These are phyloP conservation scores for Corchorus capsularis DNA, from an alignment of 345 rosid genomes.

Conservation along the genomic window DNA sequence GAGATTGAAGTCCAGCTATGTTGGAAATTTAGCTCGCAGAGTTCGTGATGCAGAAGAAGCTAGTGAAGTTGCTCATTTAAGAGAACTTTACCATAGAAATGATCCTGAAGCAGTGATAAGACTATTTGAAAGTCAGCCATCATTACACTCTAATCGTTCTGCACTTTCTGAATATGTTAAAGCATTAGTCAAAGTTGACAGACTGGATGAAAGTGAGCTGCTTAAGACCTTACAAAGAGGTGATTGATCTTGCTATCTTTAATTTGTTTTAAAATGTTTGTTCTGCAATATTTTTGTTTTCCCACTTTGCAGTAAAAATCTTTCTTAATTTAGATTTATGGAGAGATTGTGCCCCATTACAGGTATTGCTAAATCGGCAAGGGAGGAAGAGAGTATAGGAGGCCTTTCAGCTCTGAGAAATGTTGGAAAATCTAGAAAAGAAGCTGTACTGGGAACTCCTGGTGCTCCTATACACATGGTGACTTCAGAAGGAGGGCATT, in stretches of 20 bases:
- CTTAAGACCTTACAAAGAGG: conserved; percentile 86
- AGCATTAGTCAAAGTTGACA: conserved; percentile 87
- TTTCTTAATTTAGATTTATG: neutral
- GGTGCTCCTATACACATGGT: conserved; percentile 87
- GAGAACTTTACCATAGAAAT: conserved; percentile 73
- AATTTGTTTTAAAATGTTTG: neutral
- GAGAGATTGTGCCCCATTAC: conserved; percentile 12
- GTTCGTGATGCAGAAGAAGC: conserved; percentile 75
- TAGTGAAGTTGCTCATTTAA: conserved; percentile 64
- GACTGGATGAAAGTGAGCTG: conserved; percentile 82
- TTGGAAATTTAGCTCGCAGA: conserved; percentile 73
- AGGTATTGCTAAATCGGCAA: conserved; percentile 58
- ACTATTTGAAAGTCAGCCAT: conserved; percentile 77
- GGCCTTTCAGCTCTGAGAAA: conserved; percentile 68
- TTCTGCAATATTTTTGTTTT: neutral
- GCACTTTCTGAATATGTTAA: conserved; percentile 84
- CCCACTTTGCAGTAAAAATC: neutral
- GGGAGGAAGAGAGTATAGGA: conserved; percentile 60
- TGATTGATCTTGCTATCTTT: conserved; percentile 25
- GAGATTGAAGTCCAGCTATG: conserved; percentile 72
- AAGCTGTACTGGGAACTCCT: conserved; percentile 78
- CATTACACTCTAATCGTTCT: conserved; percentile 60
- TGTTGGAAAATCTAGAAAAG: conserved; percentile 68
- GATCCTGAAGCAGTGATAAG: conserved; percentile 91
- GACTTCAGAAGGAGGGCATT: conserved; percentile 72